These are phyloP conservation scores for Fonsecaea multimorphosa DNA, from an alignment of 2,329 filamentous ascomycete genomes.

Conservation along the genomic window DNA sequence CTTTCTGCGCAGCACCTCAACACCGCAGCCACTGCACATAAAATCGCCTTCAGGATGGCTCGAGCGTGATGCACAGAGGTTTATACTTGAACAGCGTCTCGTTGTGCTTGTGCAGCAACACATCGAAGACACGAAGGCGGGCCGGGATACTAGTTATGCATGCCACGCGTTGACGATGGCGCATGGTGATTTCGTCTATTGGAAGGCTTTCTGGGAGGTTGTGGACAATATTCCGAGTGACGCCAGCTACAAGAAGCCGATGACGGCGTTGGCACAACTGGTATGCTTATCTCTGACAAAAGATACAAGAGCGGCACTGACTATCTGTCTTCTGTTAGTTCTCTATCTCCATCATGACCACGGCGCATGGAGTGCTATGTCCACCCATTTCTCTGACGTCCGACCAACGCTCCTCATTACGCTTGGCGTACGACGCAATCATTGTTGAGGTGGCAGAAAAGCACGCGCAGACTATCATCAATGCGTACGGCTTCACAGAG, in stretches of 20 bases:
- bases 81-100: slow-evolving; percentile 37
- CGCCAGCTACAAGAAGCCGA: slow-evolving; percentile 14
- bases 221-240: slow-evolving; percentile 22
- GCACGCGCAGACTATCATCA: slow-evolving; percentile 36
- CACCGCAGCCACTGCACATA: background rate
- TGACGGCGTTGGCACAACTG: background rate
- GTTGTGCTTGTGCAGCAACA: slow-evolving; percentile 36
- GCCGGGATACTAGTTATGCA: slow-evolving; percentile 40
- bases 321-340: slow-evolving; percentile 34
- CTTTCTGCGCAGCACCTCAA: slow-evolving; percentile 27
- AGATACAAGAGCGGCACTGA: slow-evolving; percentile 28
- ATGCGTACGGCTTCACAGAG: slow-evolving; percentile 40
- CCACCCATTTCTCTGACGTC: slow-evolving; percentile 21
- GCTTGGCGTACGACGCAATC: slow-evolving; percentile 31
- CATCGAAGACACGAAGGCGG: slow-evolving; percentile 35
- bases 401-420: background rate
- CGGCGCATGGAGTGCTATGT: slow-evolving; percentile 16
- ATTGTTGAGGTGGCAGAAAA: slow-evolving; percentile 34
- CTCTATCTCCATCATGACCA: slow-evolving; percentile 34
- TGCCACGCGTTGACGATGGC: slow-evolving; percentile 41
- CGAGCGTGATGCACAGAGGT: slow-evolving; percentile 30
- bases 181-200: slow-evolving; percentile 40
- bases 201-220: slow-evolving; percentile 37
- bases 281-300: background rate
- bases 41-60: slow-evolving; percentile 16